Conservation (phyloP, 1,284 basidiomycete genomes). For the Fistulinella cinereoalba region DNA sequence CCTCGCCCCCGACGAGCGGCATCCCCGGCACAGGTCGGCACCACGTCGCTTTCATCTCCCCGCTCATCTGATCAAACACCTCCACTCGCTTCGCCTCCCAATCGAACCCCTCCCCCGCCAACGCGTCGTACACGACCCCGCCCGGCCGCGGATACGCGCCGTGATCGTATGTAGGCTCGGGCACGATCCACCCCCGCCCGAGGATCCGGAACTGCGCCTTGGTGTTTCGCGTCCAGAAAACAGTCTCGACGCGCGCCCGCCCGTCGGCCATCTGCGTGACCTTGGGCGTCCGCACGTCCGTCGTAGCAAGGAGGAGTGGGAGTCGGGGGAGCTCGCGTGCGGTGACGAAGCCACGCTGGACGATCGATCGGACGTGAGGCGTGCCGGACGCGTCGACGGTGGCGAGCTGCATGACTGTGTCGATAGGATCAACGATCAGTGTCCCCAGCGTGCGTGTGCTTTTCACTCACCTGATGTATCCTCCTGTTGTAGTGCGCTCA, state of each 20-base stretch:
- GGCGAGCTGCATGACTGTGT: conserved; percentile 57
- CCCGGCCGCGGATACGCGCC: conserved; percentile 7
- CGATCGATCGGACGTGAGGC: conserved; percentile 58
- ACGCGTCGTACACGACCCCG: conserved; percentile 35
- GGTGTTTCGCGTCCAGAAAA: conserved; percentile 57
- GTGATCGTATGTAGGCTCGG: conserved; percentile 37
- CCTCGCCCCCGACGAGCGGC: conserved; percentile 44
- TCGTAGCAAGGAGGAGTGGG: conserved; percentile 56
- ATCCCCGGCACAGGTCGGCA: conserved; percentile 57
- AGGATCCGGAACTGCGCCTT: conserved; percentile 59
- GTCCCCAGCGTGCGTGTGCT: neutral
- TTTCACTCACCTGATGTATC: conserved; percentile 13
- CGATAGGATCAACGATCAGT: neutral
- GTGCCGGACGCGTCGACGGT: conserved; percentile 45
- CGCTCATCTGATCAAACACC: conserved; percentile 52
- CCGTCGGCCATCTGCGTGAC: conserved; percentile 45
- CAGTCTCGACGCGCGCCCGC: conserved; percentile 46
- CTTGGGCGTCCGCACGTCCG: conserved; percentile 62
- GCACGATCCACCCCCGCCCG: conserved; percentile 48
- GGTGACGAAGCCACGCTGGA: conserved; percentile 56
- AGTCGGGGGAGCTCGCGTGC: conserved; percentile 39
- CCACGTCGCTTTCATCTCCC: conserved; percentile 63
- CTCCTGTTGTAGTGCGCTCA: conserved; percentile 45
- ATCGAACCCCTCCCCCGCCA: conserved; percentile 45
- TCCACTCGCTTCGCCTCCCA: conserved; percentile 60